Base-by-base conservation (phyloP, 306 rosid genomes). In the Prunus padus region DNA sequence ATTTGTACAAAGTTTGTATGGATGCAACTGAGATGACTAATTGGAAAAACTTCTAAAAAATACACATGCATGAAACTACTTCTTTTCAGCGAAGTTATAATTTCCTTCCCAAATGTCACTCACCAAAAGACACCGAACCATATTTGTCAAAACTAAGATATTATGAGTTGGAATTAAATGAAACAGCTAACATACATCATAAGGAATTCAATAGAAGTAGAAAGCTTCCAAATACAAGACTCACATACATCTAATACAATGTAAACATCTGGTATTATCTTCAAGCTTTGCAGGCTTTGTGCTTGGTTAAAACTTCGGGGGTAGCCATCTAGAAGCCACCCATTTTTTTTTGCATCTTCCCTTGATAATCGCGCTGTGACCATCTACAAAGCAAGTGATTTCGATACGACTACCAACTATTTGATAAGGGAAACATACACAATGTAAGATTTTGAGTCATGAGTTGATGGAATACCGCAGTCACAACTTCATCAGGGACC, bases 301-400 rank as follows among this genome's bases (percentile, higher is more conserved):
- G 97, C 96, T 84, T 95, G 98, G 25, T 73, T 23, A 31, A 73
- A 75, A 72, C 89, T 95, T 83, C 98, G 84, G 31, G 98, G 97
- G 83, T 85, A 95, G 30, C 98, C 98, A 77, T 95, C 98, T 73
- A 95, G 89, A 89, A 95, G 98, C 98, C 98, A 95, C 74, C 98
- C 98, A 15, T 78, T 95, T 79, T 84, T 84, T 72, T 84, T 88
- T 57, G 85, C 92, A 68, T 92, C 98, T 52, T 86, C 86, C 0
- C 72, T 44, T 9, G 97, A 88, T 76, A 95, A 88, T 63, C 98
- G 77, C 0, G 90, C 73, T 16, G 88, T 90, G 50, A 95, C 98
- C 96, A 95, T 92, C 98, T 95, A 81, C 74, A 56, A 57, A 73
- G 57, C 76, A 60, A 72, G 18, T 70, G 65, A 33, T 55, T 26